Evolutionary conservation across 2,329 filamentous ascomycete genomes (phyloP).

Genomic region (Penicillium sp.): DNA sequence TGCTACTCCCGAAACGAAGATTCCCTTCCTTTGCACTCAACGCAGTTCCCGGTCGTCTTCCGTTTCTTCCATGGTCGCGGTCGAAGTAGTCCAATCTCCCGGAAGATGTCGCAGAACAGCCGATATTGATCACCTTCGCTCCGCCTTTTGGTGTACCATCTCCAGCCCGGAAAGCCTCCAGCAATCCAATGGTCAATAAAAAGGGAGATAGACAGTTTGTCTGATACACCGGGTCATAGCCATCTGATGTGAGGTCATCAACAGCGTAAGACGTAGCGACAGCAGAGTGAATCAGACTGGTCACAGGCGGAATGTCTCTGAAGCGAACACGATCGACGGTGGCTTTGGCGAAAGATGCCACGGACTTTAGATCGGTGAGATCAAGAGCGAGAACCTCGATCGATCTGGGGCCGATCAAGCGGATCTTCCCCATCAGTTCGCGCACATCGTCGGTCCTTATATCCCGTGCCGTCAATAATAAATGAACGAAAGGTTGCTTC

Average conservation of each 20-base stretch:
- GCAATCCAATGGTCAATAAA: constrained; percentile 29
- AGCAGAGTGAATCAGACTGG: constrained; percentile 28
- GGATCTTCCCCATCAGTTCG: constrained; percentile 23
- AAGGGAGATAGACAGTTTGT: constrained; percentile 33
- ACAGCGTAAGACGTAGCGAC: constrained; percentile 28
- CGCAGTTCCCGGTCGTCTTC: constrained; percentile 17
- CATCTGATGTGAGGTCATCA: constrained; percentile 27
- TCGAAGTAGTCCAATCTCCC: constrained; percentile 31
- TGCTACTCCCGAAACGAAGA: constrained; percentile 30
- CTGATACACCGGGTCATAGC: constrained; percentile 32
- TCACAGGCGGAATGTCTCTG: constrained; percentile 31
- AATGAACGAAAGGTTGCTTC: constrained; percentile 30
- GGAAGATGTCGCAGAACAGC: constrained; percentile 27
- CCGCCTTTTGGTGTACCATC: constrained; percentile 25
- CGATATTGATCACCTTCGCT: constrained; percentile 32
- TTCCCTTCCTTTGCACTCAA: constrained; percentile 26
- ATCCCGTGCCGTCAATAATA: constrained; percentile 28
- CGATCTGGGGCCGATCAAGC: constrained; percentile 29
- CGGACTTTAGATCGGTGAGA: constrained; percentile 27
- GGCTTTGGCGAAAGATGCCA: constrained; percentile 24
- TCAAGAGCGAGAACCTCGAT: constrained; percentile 27
- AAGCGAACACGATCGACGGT: constrained; percentile 28
- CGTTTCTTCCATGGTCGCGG: constrained; percentile 14
- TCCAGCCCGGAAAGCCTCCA: constrained; percentile 31
- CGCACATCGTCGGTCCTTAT: constrained; percentile 25